Conservation (phyloP, 2,329 filamentous ascomycete genomes). For the Rhexocercosporidium sp. region DNA sequence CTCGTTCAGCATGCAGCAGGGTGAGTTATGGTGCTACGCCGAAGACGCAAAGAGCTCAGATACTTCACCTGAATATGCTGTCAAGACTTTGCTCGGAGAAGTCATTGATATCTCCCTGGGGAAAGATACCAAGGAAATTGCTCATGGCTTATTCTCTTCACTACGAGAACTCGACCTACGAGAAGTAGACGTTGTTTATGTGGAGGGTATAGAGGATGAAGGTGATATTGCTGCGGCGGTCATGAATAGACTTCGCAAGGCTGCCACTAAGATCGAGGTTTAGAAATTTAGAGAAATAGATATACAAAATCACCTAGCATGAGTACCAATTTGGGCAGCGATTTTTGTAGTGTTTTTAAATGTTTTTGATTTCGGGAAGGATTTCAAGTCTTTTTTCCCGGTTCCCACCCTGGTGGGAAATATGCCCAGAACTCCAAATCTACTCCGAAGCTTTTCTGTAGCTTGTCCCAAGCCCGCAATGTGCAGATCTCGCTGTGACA, state of each 20-base stretch:
- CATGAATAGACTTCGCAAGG: slow-evolving; percentile 84
- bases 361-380: slow-evolving; percentile 1
- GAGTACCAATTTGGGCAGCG: neutral
- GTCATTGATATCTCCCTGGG: slow-evolving; percentile 75
- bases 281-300: slow-evolving; percentile 15
- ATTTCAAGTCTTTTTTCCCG: slow-evolving; percentile 7
- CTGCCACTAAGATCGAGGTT: slow-evolving; percentile 57
- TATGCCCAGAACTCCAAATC: slow-evolving; percentile 31
- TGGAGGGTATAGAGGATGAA: slow-evolving; percentile 84
- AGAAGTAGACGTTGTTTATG: slow-evolving; percentile 82
- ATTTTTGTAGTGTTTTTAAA: neutral
- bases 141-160: slow-evolving; percentile 85
- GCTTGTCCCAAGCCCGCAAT: slow-evolving; percentile 12
- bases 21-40: slow-evolving; percentile 21
- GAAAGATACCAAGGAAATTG: slow-evolving; percentile 72
- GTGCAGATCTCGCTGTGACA: slow-evolving; percentile 24
- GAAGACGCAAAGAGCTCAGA: neutral
- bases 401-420: slow-evolving; percentile 19
- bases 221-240: slow-evolving; percentile 85
- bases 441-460: slow-evolving; percentile 24
- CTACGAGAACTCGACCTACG: slow-evolving; percentile 82
- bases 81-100: slow-evolving; percentile 26
- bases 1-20: slow-evolving; percentile 25
- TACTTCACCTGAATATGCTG: neutral
- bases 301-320: neutral